Conservation (phyloP, 2,329 filamentous ascomycete genomes). For the Cytospora mali region DNA sequence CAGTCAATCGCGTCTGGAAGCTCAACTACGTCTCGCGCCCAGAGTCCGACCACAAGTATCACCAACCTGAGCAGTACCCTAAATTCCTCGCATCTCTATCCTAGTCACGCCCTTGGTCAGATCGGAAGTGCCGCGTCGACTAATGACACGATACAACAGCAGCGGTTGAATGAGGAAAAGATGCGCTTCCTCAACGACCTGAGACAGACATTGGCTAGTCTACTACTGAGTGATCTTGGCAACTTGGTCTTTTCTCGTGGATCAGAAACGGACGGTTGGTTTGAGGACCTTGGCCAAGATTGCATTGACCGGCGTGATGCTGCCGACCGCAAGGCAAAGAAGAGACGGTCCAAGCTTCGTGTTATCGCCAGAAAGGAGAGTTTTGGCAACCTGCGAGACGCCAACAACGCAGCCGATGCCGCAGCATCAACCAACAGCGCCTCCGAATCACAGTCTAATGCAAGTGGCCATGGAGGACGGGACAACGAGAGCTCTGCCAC, state of each 20-base stretch:
- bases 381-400: slow-evolving; percentile 63
- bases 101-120: slow-evolving; percentile 54
- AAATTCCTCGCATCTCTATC: slow-evolving; percentile 46
- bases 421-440: slow-evolving; percentile 40
- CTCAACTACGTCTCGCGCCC: slow-evolving; percentile 59
- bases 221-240: slow-evolving; percentile 87
- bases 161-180: slow-evolving; percentile 68
- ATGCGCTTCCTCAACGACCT: slow-evolving; percentile 76
- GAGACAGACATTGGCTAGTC: slow-evolving; percentile 76
- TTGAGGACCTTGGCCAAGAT: slow-evolving; percentile 67
- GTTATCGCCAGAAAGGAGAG: slow-evolving; percentile 68
- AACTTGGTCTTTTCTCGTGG: slow-evolving; percentile 84
- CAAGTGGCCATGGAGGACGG: slow-evolving; percentile 3
- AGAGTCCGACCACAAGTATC: slow-evolving; percentile 64
- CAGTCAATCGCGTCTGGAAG: slow-evolving; percentile 68
- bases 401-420: slow-evolving; percentile 44
- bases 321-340: slow-evolving; percentile 51
- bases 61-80: slow-evolving; percentile 57
- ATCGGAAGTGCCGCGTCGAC: slow-evolving; percentile 69
- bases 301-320: slow-evolving; percentile 65
- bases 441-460: slow-evolving; percentile 31
- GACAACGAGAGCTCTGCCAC: slow-evolving; percentile 46
- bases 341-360: slow-evolving; percentile 52
- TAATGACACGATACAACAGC: slow-evolving; percentile 67
- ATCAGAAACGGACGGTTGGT: slow-evolving; percentile 92